These are phyloP conservation scores for Claviceps capensis DNA, from an alignment of 2,329 filamentous ascomycete genomes.

Conservation along the genomic window DNA sequence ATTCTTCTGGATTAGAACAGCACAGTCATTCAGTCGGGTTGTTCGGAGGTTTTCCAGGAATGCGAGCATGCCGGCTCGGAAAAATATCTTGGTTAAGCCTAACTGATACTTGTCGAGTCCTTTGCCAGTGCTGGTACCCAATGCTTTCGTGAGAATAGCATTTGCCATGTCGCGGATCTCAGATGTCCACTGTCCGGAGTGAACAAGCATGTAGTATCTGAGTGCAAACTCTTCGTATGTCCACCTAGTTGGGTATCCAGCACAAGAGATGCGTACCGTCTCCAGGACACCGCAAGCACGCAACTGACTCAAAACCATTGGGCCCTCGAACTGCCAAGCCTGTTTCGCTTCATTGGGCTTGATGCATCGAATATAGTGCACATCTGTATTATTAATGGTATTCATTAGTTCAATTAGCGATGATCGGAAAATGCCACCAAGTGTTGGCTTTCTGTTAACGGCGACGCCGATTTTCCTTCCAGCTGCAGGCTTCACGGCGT, in stretches of 20 bases:
- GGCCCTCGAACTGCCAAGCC: conserved; percentile 95
- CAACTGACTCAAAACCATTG: conserved; percentile 95
- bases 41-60: conserved; percentile 93
- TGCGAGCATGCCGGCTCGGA: conserved; percentile 96
- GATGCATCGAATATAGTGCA: conserved; percentile 98
- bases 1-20: conserved; percentile 98
- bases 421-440: conserved; percentile 97
- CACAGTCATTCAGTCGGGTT: conserved; percentile 78
- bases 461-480: conserved; percentile 83
- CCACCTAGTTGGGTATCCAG: conserved; percentile 95
- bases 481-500: conserved; percentile 65
- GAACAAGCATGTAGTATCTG: conserved; percentile 95
- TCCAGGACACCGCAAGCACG: conserved; percentile 97
- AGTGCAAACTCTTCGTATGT: conserved; percentile 97
- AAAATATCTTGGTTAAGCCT: conserved; percentile 97
- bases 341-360: conserved; percentile 97
- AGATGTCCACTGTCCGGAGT: conserved; percentile 77
- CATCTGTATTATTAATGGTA: conserved; percentile 95
- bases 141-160: conserved; percentile 75
- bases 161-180: conserved; percentile 93
- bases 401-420: conserved; percentile 96
- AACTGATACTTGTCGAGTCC: conserved; percentile 91
- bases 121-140: conserved; percentile 62
- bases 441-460: conserved; percentile 88
- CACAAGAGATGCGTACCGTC: conserved; percentile 93